Conservation (phyloP, 306 rosid genomes). For the Nissolia schottii region DNA sequence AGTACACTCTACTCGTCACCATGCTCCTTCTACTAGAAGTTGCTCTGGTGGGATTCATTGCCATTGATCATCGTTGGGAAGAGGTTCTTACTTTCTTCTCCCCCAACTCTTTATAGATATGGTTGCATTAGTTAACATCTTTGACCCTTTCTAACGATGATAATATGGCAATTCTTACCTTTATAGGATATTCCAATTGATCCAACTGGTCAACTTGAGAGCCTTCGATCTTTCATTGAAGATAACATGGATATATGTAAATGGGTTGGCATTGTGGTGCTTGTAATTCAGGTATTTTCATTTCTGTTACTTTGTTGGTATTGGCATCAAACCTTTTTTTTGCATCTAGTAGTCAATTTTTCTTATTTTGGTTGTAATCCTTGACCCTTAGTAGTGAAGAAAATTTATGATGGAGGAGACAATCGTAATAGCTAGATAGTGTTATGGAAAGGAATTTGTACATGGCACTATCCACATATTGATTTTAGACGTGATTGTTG, state of each 20-base stretch:
- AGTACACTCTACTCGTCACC: slow-evolving; percentile 65
- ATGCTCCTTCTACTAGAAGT: slow-evolving; percentile 59
- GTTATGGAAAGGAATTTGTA: background rate
- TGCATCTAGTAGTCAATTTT: background rate
- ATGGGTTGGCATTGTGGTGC: slow-evolving; percentile 74
- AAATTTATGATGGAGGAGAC: background rate
- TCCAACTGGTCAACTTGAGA: slow-evolving; percentile 76
- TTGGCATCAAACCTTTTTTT: background rate
- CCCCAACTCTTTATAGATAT: background rate
- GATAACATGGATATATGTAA: slow-evolving; percentile 63
- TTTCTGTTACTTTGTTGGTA: slow-evolving; percentile 14
- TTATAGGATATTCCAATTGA: slow-evolving; percentile 80
- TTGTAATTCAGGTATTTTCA: slow-evolving; percentile 62
- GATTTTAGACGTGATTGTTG: background rate
- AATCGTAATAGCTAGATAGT: background rate
- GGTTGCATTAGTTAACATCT: slow-evolving; percentile 4
- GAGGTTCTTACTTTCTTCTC: slow-evolving; percentile 36
- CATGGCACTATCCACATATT: background rate
- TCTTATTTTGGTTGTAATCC: background rate
- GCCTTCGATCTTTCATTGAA: slow-evolving; percentile 59
- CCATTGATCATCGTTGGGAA: slow-evolving; percentile 75
- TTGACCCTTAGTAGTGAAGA: background rate
- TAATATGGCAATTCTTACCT: slow-evolving; percentile 20
- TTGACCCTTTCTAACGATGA: slow-evolving; percentile 6
- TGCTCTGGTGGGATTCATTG: slow-evolving; percentile 74